phyloP scores from a whole-genome alignment of 2,329 filamentous ascomycete genomes.

The Fusarium coffeatum region DNA sequence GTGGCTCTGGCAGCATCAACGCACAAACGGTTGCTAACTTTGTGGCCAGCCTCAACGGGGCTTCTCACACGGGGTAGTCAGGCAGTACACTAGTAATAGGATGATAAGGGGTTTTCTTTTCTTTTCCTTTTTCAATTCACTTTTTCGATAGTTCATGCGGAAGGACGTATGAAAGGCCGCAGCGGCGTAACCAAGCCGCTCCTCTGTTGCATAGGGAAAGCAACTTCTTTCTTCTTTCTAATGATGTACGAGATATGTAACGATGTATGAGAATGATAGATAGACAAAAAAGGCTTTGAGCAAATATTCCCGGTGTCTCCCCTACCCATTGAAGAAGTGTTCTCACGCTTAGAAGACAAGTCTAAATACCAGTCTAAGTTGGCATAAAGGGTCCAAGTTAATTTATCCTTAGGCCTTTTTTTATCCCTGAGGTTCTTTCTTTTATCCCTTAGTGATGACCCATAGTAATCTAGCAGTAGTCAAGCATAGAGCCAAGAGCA shows the following conservation, averaged over 20 bases:
- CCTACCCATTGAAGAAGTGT: background rate
- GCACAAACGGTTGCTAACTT: background rate
- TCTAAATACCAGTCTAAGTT: background rate
- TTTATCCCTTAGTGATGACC: no score
- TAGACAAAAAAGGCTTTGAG: background rate
- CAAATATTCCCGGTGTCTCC: background rate
- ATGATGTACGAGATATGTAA: conserved; percentile 7
- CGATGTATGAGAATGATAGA: conserved; percentile 3
- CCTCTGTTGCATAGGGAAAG: background rate
- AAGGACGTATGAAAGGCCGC: background rate
- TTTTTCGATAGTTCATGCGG: background rate
- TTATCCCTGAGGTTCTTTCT: no score
- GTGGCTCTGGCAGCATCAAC: background rate
- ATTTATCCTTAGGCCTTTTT: background rate
- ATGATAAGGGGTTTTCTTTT: background rate
- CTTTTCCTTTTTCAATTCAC: background rate
- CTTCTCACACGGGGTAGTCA: background rate
- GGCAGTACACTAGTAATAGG: background rate
- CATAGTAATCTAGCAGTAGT: conserved; percentile 44
- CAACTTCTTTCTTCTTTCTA: background rate
- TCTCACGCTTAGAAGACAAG: background rate
- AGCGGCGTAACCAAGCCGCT: background rate
- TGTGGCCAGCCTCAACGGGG: background rate
- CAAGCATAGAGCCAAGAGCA: conserved; percentile 64
- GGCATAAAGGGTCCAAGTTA: background rate